phyloP scores from a whole-genome alignment of 2,329 filamentous ascomycete genomes.

The Trichoderma guizhouense region DNA sequence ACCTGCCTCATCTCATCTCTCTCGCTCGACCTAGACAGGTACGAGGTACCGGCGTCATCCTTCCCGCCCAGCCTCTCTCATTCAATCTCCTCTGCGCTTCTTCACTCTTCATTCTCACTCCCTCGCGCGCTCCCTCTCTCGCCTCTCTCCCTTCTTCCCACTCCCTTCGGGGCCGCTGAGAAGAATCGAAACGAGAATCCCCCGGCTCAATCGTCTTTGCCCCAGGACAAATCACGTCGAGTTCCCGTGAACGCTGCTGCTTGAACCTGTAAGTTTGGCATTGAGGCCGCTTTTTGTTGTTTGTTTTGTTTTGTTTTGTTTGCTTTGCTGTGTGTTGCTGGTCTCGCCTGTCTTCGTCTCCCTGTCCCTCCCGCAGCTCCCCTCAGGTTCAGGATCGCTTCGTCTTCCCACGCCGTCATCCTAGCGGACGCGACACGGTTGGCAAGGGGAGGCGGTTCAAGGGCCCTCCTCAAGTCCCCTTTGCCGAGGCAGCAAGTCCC shows the following conservation, averaged over 20 bases:
- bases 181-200: constrained; percentile 5
- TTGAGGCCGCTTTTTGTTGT: background rate
- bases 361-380: constrained; percentile 9
- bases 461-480: background rate
- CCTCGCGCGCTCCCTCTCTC: constrained; percentile 1
- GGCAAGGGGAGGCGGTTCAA: constrained; percentile 4
- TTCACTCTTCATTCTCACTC: constrained; percentile 13
- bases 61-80: constrained; percentile 13
- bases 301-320: background rate
- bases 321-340: background rate
- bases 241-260: background rate
- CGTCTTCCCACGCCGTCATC: background rate
- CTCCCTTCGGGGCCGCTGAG: constrained; percentile 14
- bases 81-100: background rate
- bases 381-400: constrained; percentile 11
- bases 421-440: constrained; percentile 11
- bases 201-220: background rate
- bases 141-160: background rate
- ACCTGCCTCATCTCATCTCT: background rate
- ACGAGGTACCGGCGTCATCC: constrained; percentile 12
- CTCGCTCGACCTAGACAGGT: background rate
- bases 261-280: background rate
- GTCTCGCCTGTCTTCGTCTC: background rate
- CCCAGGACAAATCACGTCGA: background rate
- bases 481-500: constrained; percentile 18